These are phyloP conservation scores for Globisporangium ultimum DNA, from an alignment of 352 stramenopile genomes.

Conservation along the genomic window DNA sequence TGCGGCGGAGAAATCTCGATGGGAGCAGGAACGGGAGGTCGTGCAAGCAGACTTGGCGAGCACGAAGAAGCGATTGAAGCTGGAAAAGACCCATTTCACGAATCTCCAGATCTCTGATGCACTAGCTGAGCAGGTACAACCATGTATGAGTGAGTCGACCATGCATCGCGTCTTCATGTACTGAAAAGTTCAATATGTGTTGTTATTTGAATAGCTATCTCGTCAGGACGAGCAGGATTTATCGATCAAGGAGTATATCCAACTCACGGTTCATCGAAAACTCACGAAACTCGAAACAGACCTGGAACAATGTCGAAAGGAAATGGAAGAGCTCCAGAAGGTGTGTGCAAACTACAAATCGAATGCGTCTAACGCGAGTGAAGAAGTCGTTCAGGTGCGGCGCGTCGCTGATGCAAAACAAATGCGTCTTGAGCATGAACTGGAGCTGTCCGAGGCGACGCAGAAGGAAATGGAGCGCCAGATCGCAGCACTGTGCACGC, in stretches of 20 bases:
- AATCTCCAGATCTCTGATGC: conserved; percentile 62
- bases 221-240: conserved; percentile 50
- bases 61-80: conserved; percentile 33
- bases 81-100: conserved; percentile 66
- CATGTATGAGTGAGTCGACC: not conserved
- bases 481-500: conserved; percentile 32
- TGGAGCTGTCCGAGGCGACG: conserved; percentile 48
- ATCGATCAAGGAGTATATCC: conserved; percentile 58
- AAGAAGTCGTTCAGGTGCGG: conserved; percentile 30
- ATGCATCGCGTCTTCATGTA: too few relatives aligned
- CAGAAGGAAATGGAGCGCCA: conserved; percentile 51
- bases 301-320: conserved; percentile 29
- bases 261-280: conserved; percentile 49
- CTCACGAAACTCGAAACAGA: conserved; percentile 35
- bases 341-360: conserved; percentile 29
- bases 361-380: conserved; percentile 19
- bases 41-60: conserved; percentile 19
- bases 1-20: conserved; percentile 10
- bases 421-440: conserved; percentile 37
- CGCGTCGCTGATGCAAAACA: conserved; percentile 31
- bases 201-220: conserved; percentile 22
- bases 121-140: conserved; percentile 48
- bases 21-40: conserved; percentile 26
- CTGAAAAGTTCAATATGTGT: too few relatives aligned
- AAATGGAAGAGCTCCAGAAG: conserved; percentile 30